phyloP scores from a whole-genome alignment of 148 eudicot genomes.

The Dysphania ambrosioides region DNA sequence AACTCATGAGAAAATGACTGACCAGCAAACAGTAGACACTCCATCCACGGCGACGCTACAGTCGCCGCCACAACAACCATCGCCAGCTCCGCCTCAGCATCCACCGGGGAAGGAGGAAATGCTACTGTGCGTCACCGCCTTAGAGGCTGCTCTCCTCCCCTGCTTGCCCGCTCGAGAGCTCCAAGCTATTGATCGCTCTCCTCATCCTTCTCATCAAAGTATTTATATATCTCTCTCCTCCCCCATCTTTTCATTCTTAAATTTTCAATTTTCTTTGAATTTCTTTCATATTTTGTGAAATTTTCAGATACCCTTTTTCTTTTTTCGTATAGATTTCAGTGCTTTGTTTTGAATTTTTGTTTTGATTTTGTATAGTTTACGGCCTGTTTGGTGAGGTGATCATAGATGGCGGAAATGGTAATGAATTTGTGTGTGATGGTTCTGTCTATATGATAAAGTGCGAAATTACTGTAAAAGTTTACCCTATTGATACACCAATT shows the following conservation, averaged over 20 bases:
- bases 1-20: background rate
- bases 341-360: background rate
- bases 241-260: background rate
- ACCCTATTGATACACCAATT: background rate
- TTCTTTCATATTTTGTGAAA: background rate
- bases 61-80: slow-evolving; percentile 18
- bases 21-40: background rate
- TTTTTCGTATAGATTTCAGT: background rate
- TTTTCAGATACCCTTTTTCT: background rate
- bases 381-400: background rate
- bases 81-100: slow-evolving; percentile 32
- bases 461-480: too few species aligned
- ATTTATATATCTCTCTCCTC: slow-evolving; percentile 38
- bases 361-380: background rate
- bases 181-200: slow-evolving; percentile 92
- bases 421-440: background rate
- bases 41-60: background rate
- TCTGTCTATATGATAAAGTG: background rate
- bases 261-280: background rate
- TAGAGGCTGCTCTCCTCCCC: slow-evolving; percentile 92
- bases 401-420: too few species aligned
- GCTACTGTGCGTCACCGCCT: slow-evolving; percentile 67
- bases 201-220: slow-evolving; percentile 92
- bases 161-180: slow-evolving; percentile 98
- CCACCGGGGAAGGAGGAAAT: slow-evolving; percentile 50